phyloP scores from a whole-genome alignment of 2,329 filamentous ascomycete species.

The Atkinsonella texensis region DNA sequence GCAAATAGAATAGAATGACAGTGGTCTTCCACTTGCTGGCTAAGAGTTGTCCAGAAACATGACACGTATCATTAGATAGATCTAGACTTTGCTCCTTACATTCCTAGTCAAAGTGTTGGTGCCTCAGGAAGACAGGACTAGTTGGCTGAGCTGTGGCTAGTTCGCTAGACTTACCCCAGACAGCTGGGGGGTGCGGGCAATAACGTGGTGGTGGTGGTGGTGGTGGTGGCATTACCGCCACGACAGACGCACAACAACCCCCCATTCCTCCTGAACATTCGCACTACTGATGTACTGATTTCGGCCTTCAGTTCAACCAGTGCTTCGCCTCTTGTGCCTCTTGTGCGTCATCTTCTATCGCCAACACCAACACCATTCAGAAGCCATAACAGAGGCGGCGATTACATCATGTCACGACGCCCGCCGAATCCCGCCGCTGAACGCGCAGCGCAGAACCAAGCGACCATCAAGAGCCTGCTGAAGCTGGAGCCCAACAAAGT shows the following conservation, averaged over 20 bases:
- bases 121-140: conserved; percentile 6
- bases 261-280: conserved; percentile 1
- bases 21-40: no score
- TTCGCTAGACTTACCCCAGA: conserved; percentile 2
- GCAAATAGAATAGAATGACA: no score
- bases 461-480: conserved; percentile 85
- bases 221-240: conserved; percentile 4
- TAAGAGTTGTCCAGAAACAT: no score
- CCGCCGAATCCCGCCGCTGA: conserved; percentile 68
- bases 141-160: background rate
- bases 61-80: background rate
- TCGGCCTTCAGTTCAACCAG: background rate
- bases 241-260: background rate
- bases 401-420: conserved; percentile 59
- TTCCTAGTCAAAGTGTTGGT: conserved; percentile 2
- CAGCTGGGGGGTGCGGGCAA: background rate
- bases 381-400: conserved; percentile 8
- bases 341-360: conserved; percentile 1
- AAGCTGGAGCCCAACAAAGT: conserved; percentile 94
- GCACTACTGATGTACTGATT: background rate
- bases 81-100: background rate
- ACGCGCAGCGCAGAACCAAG: conserved; percentile 83
- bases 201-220: conserved; percentile 2
- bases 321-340: background rate
- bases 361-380: conserved; percentile 9